phyloP scores from a whole-genome alignment of 108 stramenopile species.

The Fragilariopsis cylindrus region DNA sequence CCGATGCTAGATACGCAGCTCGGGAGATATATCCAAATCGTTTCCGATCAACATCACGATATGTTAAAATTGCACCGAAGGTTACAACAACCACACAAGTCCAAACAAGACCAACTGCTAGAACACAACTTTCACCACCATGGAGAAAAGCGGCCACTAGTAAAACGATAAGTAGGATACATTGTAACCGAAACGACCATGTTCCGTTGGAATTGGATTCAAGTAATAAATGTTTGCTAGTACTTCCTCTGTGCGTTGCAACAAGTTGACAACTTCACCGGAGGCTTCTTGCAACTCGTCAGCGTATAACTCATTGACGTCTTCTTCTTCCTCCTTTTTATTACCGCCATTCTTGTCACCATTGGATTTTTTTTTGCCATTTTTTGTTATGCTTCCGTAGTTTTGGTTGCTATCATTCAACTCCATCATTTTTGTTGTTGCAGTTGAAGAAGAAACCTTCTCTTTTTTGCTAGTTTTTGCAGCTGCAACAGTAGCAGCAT shows the following conservation, averaged over 20 bases:
- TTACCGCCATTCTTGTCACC: background rate
- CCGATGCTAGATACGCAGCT: constrained; percentile 33
- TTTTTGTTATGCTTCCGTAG: constrained; percentile 2
- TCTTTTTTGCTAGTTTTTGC: background rate
- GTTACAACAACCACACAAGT: constrained; percentile 16
- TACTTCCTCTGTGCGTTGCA: background rate
- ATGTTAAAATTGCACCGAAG: constrained; percentile 24
- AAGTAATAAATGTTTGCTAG: background rate
- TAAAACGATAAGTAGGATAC: background rate
- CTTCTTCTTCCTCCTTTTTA: background rate
- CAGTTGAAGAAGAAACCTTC: background rate
- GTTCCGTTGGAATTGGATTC: background rate
- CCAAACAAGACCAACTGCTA: constrained; percentile 3
- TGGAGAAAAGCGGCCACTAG: background rate
- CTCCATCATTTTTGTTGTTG: constrained; percentile 5
- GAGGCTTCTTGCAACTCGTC: too few species aligned
- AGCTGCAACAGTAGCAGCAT: constrained; percentile 4
- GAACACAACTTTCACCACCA: background rate
- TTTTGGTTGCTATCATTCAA: background rate
- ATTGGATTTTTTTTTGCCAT: background rate
- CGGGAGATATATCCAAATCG: constrained; percentile 49
- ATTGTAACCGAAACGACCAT: constrained; percentile 30
- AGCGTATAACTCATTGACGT: too few species aligned
- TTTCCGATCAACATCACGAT: constrained; percentile 27
- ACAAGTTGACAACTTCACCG: too few species aligned